phyloP scores from a whole-genome alignment of 2,329 filamentous ascomycete genomes.

The Colletotrichum tofieldiae region DNA sequence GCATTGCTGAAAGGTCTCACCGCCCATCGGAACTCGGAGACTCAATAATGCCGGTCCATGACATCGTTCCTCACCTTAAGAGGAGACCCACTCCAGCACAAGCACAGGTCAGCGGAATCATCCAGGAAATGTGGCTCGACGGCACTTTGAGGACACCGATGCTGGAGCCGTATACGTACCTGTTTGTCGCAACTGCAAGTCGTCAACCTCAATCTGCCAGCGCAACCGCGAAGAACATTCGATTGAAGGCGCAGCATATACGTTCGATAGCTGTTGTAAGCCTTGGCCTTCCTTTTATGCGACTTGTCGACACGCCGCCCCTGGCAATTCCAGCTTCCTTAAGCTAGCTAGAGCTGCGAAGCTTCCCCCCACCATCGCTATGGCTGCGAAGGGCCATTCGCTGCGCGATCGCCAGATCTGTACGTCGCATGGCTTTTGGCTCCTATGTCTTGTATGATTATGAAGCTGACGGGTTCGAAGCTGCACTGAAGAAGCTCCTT shows the following conservation, averaged over 20 bases:
- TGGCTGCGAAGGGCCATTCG: slow-evolving; percentile 64
- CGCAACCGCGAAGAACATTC: slow-evolving; percentile 15
- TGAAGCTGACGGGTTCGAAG: slow-evolving; percentile 59
- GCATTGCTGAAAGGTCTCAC: not conserved
- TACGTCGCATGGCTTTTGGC: slow-evolving; percentile 47
- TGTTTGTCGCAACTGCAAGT: slow-evolving; percentile 26
- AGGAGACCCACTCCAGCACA: slow-evolving; percentile 23
- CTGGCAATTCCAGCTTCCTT: slow-evolving; percentile 9
- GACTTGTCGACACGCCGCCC: slow-evolving; percentile 3
- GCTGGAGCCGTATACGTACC: slow-evolving; percentile 42
- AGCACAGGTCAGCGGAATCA: slow-evolving; percentile 27
- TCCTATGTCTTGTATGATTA: not conserved
- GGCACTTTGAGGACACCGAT: slow-evolving; percentile 42
- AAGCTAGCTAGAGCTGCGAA: slow-evolving; percentile 43
- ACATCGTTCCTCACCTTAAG: slow-evolving; percentile 15
- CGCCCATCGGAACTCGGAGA: slow-evolving; percentile 30
- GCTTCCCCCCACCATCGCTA: slow-evolving; percentile 49
- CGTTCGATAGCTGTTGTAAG: slow-evolving; percentile 4
- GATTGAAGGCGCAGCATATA: slow-evolving; percentile 23
- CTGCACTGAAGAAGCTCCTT: slow-evolving; percentile 94
- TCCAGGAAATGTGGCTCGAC: slow-evolving; percentile 43
- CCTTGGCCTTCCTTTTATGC: slow-evolving; percentile 20
- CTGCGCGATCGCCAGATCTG: slow-evolving; percentile 68
- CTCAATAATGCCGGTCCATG: slow-evolving; percentile 31
- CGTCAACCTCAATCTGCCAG: slow-evolving; percentile 24